Evolutionary conservation across 1,284 basidiomycete genomes (phyloP).

Genomic region (Microbotryomycetes sp.): DNA sequence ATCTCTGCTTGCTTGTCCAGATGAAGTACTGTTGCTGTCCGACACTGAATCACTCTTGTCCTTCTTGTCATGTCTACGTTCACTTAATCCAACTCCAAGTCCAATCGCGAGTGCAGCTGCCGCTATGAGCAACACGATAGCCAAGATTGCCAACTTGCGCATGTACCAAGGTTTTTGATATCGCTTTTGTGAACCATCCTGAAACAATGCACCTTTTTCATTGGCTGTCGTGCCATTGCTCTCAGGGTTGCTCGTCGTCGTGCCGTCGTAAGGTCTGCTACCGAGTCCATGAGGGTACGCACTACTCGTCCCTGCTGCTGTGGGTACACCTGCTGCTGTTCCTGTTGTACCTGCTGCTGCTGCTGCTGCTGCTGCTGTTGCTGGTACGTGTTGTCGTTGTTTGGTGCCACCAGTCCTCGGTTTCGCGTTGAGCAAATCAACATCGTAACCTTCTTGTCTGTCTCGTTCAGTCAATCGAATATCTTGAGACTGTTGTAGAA

Average conservation of each 20-base stretch:
- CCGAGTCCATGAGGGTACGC: not conserved
- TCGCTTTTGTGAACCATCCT: not conserved
- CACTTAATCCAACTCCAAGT: slow-evolving; percentile 24
- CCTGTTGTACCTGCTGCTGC: not conserved
- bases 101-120: slow-evolving; percentile 29
- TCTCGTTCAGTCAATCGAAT: slow-evolving; percentile 30
- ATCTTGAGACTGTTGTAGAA: slow-evolving; percentile 21
- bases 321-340: not conserved
- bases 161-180: slow-evolving; percentile 23
- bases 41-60: not conserved
- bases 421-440: slow-evolving; percentile 24
- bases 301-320: not conserved
- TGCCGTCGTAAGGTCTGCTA: not conserved
- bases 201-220: not conserved
- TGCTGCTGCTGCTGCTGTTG: not conserved
- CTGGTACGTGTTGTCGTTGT: slow-evolving; percentile 1
- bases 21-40: not conserved
- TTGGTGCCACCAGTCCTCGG: slow-evolving; percentile 13
- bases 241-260: not conserved
- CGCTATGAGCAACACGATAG: slow-evolving; percentile 16
- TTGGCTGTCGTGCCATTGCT: not conserved
- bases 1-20: not conserved
- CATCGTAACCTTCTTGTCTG: slow-evolving; percentile 31
- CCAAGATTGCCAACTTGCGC: slow-evolving; percentile 15
- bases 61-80: not conserved